phyloP scores from a whole-genome alignment of 2,329 filamentous ascomycete species.

The Domatiomyces catenatus region DNA sequence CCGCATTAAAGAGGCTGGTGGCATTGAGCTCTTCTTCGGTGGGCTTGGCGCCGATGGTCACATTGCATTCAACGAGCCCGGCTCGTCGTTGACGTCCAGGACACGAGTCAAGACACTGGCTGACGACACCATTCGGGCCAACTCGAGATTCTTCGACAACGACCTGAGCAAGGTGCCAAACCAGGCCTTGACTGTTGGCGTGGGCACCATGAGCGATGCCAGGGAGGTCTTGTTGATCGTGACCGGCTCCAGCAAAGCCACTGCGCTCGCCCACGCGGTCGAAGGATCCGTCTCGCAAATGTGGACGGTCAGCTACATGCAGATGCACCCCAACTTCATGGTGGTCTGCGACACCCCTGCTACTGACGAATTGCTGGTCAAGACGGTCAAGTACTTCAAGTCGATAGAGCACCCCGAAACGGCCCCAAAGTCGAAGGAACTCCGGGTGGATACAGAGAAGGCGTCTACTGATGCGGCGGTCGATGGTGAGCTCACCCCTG shows the following conservation, averaged over 20 bases:
- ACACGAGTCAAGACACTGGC: slow-evolving; percentile 77
- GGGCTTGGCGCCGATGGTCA: slow-evolving; percentile 78
- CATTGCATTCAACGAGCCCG: slow-evolving; percentile 83
- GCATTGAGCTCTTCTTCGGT: slow-evolving; percentile 73
- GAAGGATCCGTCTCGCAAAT: slow-evolving; percentile 77
- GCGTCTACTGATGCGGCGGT: slow-evolving; percentile 23
- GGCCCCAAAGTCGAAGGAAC: slow-evolving; percentile 21
- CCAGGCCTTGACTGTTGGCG: slow-evolving; percentile 72
- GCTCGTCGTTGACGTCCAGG: slow-evolving; percentile 58
- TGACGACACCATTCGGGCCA: slow-evolving; percentile 74
- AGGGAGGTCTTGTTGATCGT: slow-evolving; percentile 72
- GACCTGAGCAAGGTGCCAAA: slow-evolving; percentile 59
- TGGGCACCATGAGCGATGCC: slow-evolving; percentile 68
- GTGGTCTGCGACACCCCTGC: slow-evolving; percentile 73
- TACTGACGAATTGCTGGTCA: slow-evolving; percentile 56
- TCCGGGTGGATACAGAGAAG: slow-evolving; percentile 31
- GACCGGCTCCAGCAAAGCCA: slow-evolving; percentile 63
- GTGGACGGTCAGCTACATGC: slow-evolving; percentile 73
- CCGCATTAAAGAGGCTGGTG: slow-evolving; percentile 56
- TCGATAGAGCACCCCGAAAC: slow-evolving; percentile 46
- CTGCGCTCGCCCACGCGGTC: slow-evolving; percentile 64
- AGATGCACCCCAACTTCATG: slow-evolving; percentile 67
- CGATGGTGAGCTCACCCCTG: slow-evolving; percentile 30
- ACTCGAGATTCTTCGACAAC: slow-evolving; percentile 68
- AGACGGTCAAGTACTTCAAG: slow-evolving; percentile 61